Conservation (phyloP, 176 grass and related monocot genomes). For the Phyllostachys edulis region DNA sequence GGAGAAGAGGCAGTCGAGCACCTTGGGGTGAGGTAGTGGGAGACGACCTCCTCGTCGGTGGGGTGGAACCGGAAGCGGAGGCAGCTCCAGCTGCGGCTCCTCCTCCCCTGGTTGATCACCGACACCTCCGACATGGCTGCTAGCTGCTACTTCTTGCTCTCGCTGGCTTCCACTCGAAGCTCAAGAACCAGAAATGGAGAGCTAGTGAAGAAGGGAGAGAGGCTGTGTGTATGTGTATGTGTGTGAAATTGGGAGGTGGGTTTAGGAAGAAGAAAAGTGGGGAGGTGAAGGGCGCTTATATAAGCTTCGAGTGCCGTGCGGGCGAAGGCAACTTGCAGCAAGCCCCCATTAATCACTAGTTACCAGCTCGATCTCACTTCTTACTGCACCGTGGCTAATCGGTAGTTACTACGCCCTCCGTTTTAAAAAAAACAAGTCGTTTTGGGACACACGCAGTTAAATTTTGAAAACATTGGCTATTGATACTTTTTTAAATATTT, state of each 20-base stretch:
- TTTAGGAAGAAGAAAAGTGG: constrained; percentile 10
- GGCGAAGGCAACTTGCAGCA: constrained; percentile 15
- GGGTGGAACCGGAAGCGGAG: constrained; percentile 96
- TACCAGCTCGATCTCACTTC: not conserved
- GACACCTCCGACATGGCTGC: constrained; percentile 35
- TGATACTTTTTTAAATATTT: too few relatives aligned
- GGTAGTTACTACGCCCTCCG: not conserved
- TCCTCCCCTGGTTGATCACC: constrained; percentile 28
- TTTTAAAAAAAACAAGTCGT: too few relatives aligned
- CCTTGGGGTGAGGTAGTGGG: constrained; percentile 67
- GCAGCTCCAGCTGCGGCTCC: constrained; percentile 42
- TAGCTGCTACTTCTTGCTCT: not conserved
- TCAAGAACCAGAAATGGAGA: not conserved
- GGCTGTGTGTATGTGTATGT: not conserved
- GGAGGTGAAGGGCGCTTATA: not conserved
- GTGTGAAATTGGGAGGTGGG: constrained; percentile 21
- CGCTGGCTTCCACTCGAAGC: not conserved
- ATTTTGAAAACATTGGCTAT: too few relatives aligned
- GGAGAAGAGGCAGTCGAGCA: constrained; percentile 36
- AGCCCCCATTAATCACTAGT: not conserved
- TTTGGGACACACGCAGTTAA: too few relatives aligned
- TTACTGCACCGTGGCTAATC: not conserved
- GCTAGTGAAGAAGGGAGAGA: not conserved
- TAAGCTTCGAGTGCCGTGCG: constrained; percentile 34
- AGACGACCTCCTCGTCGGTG: constrained; percentile 75